Conservation (phyloP, 176 grass and related monocot genomes). For the Triticum timopheevii region DNA sequence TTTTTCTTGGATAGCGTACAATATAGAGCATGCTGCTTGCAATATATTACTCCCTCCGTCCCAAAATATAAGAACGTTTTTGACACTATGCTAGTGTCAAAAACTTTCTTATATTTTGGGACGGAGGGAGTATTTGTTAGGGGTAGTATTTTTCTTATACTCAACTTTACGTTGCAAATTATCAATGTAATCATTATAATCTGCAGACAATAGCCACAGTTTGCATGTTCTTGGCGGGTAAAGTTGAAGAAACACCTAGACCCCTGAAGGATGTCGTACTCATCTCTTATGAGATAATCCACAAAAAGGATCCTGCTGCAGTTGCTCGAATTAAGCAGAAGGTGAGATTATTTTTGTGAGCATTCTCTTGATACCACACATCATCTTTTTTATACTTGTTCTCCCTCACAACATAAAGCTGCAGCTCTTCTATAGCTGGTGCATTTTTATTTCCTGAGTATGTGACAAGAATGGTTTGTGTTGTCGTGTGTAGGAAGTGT, state of each 20-base stretch:
- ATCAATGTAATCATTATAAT: conserved; percentile 19
- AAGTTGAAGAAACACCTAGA: conserved; percentile 89
- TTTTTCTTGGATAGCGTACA: conserved; percentile 11
- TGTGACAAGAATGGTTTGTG: neutral
- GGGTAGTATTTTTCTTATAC: neutral
- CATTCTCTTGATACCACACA: neutral
- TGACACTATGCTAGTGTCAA: too few species aligned
- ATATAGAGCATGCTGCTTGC: neutral
- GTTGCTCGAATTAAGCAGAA: conserved; percentile 84
- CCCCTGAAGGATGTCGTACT: conserved; percentile 84
- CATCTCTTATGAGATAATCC: conserved; percentile 82
- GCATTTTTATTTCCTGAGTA: neutral
- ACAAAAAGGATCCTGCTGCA: conserved; percentile 82
- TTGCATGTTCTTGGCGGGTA: conserved; percentile 95
- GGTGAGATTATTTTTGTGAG: conserved; percentile 37
- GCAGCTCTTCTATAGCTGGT: neutral
- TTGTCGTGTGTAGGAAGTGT: conserved; percentile 55
- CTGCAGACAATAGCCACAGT: conserved; percentile 87
- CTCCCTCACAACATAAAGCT: neutral
- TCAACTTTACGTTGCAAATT: neutral
- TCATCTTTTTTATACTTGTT: neutral
- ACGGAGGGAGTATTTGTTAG: neutral
- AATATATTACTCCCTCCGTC: neutral
- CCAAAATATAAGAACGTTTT: too few species aligned
- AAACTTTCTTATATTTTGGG: too few species aligned